Evolutionary conservation across 345 rosid genomes (phyloP).

Genomic region (Isatis tinctoria): DNA sequence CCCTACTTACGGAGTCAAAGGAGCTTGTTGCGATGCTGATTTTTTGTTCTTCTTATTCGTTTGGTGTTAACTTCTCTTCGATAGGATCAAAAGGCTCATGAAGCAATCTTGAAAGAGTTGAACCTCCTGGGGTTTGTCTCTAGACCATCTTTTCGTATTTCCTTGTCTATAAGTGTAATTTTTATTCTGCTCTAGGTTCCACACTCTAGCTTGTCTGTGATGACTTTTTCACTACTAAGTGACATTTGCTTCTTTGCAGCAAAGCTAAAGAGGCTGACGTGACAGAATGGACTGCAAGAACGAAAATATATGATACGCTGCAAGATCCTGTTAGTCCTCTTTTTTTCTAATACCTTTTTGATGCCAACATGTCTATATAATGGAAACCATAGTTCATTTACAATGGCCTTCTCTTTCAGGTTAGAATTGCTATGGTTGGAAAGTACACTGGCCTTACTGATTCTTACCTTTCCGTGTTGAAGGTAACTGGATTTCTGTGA

Average conservation of each 20-base stretch:
- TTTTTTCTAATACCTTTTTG: neutral
- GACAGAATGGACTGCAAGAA: conserved; percentile 76
- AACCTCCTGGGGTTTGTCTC: conserved; percentile 64
- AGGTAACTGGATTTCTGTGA: conserved; percentile 41
- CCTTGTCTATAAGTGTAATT: neutral
- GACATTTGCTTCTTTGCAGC: conserved; percentile 42
- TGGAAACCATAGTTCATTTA: conserved; percentile 6
- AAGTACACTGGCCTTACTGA: conserved; percentile 75
- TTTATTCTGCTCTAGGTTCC: neutral
- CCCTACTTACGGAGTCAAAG: neutral
- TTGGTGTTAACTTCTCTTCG: conserved; percentile 7
- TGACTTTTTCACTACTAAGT: neutral
- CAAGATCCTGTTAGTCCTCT: conserved; percentile 55
- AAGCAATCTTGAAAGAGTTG: conserved; percentile 74
- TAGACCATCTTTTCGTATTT: neutral
- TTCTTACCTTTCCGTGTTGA: conserved; percentile 69
- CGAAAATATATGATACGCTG: conserved; percentile 67
- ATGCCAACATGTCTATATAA: neutral
- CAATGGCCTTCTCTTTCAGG: conserved; percentile 39
- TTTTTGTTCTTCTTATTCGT: neutral
- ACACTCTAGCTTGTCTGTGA: neutral
- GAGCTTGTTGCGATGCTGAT: conserved; percentile 5
- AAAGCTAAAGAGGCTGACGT: conserved; percentile 55
- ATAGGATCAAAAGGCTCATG: conserved; percentile 92
- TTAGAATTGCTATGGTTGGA: conserved; percentile 78